Evolutionary conservation across 495 filamentous ascomycete species (phyloP).

Genomic region (Trichoderma virens): DNA sequence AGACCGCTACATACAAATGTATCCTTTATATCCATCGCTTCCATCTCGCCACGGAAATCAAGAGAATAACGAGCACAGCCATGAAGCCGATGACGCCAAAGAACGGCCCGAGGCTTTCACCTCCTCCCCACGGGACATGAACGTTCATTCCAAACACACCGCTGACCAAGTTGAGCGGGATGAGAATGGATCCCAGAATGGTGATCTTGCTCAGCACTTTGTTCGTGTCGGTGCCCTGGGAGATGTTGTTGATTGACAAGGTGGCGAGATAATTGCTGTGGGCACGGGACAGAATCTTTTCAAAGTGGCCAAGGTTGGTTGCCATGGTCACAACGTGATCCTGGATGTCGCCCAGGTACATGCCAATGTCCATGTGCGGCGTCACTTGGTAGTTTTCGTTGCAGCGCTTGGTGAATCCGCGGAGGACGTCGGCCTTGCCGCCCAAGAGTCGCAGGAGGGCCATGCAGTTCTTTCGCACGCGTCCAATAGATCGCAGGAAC

Average conservation of each 20-base stretch:
- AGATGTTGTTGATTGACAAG: constrained; percentile 81
- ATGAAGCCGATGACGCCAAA: constrained; percentile 72
- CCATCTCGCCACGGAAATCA: constrained; percentile 16
- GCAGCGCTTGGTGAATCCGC: constrained; percentile 94
- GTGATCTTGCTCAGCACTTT: constrained; percentile 88
- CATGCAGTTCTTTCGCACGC: constrained; percentile 90
- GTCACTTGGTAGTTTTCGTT: constrained; percentile 94
- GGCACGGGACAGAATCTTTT: constrained; percentile 93
- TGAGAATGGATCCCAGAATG: constrained; percentile 86
- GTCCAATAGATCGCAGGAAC: constrained; percentile 82
- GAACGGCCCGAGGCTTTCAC: constrained; percentile 58
- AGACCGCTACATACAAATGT: neutral
- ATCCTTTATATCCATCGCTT: constrained; percentile 20
- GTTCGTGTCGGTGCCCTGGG: constrained; percentile 72
- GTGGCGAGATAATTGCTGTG: constrained; percentile 96
- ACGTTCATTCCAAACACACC: constrained; percentile 99
- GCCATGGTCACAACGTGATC: constrained; percentile 99
- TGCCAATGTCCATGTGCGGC: constrained; percentile 87
- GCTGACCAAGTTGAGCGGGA: constrained; percentile 92
- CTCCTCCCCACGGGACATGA: constrained; percentile 58
- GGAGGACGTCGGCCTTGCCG: constrained; percentile 95
- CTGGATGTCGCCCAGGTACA: constrained; percentile 95
- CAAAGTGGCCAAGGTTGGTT: constrained; percentile 87
- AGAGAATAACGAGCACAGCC: constrained; percentile 39
- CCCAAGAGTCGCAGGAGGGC: constrained; percentile 84